phyloP scores from a whole-genome alignment of 192 early-diverging fungal genomes.

The Entomortierella beljakovae region DNA sequence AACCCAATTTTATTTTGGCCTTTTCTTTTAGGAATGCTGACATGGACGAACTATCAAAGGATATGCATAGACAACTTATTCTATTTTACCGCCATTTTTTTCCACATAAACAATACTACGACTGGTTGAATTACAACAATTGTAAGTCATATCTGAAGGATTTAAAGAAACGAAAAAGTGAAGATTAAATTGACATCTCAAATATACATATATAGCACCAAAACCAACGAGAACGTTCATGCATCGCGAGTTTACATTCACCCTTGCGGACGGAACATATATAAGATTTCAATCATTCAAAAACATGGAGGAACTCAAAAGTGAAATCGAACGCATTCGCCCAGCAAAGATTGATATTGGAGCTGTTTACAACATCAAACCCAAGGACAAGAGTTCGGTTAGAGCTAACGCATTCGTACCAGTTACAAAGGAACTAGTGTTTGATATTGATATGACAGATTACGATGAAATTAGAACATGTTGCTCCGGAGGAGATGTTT shows the following conservation, averaged over 20 bases:
- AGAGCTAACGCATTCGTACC: constrained; percentile 79
- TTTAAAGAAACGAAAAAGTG: neutral
- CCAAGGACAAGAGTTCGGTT: constrained; percentile 86
- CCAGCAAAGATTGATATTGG: constrained; percentile 98
- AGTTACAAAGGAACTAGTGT: constrained; percentile 89
- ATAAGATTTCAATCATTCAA: constrained; percentile 92
- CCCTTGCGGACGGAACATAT: constrained; percentile 81
- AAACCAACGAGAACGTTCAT: constrained; percentile 78
- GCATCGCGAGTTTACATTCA: constrained; percentile 95
- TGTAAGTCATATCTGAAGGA: constrained; percentile 53
- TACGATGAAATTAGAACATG: constrained; percentile 98
- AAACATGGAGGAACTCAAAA: constrained; percentile 75
- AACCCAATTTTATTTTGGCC: neutral
- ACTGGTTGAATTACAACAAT: constrained; percentile 88
- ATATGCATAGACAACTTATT: constrained; percentile 52
- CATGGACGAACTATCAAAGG: constrained; percentile 14
- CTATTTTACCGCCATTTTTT: constrained; percentile 91
- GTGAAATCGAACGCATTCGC: constrained; percentile 76
- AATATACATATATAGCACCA: constrained; percentile 12
- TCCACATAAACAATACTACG: constrained; percentile 82
- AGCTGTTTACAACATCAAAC: constrained; percentile 88
- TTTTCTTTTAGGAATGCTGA: constrained; percentile 1
- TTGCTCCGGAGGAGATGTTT: constrained; percentile 90
- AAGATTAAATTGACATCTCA: neutral
- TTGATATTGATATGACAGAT: constrained; percentile 99